Evolutionary conservation across 2,329 filamentous ascomycete species (phyloP).

Genomic region (Tolypocladium inflatum): DNA sequence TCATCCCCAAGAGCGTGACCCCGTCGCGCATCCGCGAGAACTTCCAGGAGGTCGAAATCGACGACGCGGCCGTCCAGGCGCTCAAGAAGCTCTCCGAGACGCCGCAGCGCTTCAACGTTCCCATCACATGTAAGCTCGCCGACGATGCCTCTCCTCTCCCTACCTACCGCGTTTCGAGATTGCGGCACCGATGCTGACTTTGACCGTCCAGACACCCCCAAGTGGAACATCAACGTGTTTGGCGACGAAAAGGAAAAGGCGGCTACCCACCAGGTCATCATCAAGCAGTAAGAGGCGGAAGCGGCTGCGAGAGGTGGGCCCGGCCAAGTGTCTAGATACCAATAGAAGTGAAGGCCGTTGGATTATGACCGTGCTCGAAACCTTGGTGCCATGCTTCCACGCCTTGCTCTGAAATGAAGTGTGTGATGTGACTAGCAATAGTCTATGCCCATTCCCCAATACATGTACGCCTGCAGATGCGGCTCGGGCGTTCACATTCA

Average conservation of each 20-base stretch:
- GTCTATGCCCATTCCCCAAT: background rate
- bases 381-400: background rate
- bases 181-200: background rate
- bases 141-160: background rate
- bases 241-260: conserved; percentile 41
- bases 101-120: conserved; percentile 34
- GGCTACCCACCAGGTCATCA: conserved; percentile 37
- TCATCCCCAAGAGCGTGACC: conserved; percentile 69
- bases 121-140: conserved; percentile 26
- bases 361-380: background rate
- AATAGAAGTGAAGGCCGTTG: background rate
- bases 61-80: conserved; percentile 46
- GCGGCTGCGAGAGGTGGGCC: too few species aligned
- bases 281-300: conserved; percentile 11
- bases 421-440: background rate
- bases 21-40: conserved; percentile 58
- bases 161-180: too few species aligned
- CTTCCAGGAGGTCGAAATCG: conserved; percentile 57
- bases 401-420: too few species aligned
- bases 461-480: background rate
- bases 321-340: background rate
- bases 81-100: conserved; percentile 52
- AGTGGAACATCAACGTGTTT: conserved; percentile 50
- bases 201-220: conserved; percentile 30
- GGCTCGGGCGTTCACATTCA: background rate